Conservation (phyloP, 441 rosid species). For the Erodium moschatum region DNA sequence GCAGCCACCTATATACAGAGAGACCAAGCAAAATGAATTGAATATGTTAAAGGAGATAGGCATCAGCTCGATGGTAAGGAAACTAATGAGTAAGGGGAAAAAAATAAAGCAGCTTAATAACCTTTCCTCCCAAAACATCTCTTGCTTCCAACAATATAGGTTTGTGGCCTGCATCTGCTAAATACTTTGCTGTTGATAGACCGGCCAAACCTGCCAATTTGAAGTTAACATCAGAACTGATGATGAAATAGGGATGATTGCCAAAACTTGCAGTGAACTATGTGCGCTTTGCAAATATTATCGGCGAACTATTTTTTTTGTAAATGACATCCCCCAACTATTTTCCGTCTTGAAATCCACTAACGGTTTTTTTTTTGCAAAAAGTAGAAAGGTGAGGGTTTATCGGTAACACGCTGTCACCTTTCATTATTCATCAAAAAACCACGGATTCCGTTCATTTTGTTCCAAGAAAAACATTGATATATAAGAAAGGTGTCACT, state of each 20-base stretch:
- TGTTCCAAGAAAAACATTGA: no score
- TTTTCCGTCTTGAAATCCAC: no score
- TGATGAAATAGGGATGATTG: not conserved
- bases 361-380: no score
- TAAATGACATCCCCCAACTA: no score
- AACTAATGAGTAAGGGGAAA: not conserved
- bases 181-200: conserved; percentile 80
- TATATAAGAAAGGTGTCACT: no score
- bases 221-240: not conserved
- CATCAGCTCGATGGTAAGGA: conserved; percentile 1
- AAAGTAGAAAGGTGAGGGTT: no score
- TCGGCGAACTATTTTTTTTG: no score
- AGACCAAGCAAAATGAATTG: not conserved
- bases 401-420: no score
- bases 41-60: not conserved
- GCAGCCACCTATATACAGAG: conserved; percentile 60
- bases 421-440: no score
- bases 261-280: no score
- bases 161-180: conserved; percentile 90
- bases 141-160: conserved; percentile 82
- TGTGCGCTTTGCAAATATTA: no score
- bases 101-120: conserved; percentile 23
- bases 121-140: conserved; percentile 98
- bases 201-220: conserved; percentile 74
- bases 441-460: no score